These are phyloP conservation scores for Phoma sp. DNA, from an alignment of 2,329 filamentous ascomycete genomes.

Conservation along the genomic window DNA sequence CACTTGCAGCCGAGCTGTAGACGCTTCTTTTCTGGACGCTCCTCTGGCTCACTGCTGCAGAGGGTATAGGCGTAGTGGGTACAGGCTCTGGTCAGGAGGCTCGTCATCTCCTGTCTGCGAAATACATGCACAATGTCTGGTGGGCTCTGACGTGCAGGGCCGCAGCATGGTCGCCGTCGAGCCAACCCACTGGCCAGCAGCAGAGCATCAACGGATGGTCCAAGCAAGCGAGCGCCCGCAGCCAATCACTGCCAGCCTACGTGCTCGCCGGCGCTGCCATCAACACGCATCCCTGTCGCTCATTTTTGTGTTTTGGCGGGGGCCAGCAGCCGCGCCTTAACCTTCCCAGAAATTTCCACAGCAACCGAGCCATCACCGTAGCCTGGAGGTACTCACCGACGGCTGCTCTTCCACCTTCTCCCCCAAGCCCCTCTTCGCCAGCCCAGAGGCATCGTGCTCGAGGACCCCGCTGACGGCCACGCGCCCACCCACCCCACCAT, in stretches of 20 bases:
- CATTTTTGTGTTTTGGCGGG: constrained; percentile 22
- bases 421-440: neutral
- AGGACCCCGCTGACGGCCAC: constrained; percentile 6
- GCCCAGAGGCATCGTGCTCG: constrained; percentile 6
- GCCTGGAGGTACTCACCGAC: constrained; percentile 3
- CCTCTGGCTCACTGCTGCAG: neutral
- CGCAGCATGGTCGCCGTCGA: neutral
- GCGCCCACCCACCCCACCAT: constrained; percentile 9
- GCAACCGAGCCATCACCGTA: constrained; percentile 11
- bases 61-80: neutral
- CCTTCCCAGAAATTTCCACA: constrained; percentile 15
- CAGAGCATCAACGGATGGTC: constrained; percentile 13
- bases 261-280: constrained; percentile 7
- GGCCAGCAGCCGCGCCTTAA: constrained; percentile 6
- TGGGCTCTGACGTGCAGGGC: neutral
- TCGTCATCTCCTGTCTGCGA: neutral
- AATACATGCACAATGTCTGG: neutral
- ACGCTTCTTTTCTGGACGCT: neutral
- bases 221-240: constrained; percentile 4
- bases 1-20: neutral
- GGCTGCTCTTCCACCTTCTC: neutral
- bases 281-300: constrained; percentile 14
- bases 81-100: neutral
- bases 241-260: constrained; percentile 19
- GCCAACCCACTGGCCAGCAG: neutral